A percentile compares a stretch with the other conserved stretches of the same genome.
Conservation (phyloP, 2,329 filamentous ascomycete species). For the Scytalidium lignicola region DNA sequence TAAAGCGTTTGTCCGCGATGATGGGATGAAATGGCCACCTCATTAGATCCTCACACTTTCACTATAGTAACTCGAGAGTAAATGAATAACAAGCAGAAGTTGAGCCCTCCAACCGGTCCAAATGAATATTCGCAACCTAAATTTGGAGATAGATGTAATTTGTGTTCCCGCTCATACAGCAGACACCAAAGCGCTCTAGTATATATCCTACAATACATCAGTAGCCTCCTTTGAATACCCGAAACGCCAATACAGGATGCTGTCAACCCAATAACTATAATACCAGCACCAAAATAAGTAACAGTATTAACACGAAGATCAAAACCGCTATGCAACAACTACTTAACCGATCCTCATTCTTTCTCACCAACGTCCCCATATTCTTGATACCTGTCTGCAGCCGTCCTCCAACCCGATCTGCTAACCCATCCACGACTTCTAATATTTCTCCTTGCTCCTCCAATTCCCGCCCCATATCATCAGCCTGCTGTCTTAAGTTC, state of each 20-base stretch:
- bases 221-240: neutral
- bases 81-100: neutral
- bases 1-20: neutral
- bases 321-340: conserved; percentile 88
- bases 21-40: neutral
- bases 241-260: neutral
- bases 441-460: conserved; percentile 93
- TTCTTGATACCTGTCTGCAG: conserved; percentile 82
- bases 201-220: neutral
- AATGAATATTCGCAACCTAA: too few relatives aligned
- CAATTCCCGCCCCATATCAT: conserved; percentile 92
- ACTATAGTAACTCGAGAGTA: neutral
- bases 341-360: conserved; percentile 84
- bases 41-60: neutral
- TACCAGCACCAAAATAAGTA: conserved; percentile 73
- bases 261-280: conserved; percentile 33
- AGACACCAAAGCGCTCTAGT: too few relatives aligned
- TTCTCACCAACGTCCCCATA: conserved; percentile 75
- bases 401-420: conserved; percentile 81
- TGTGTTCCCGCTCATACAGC: too few relatives aligned
- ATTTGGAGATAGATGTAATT: too few relatives aligned
- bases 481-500: conserved; percentile 81
- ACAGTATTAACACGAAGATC: conserved; percentile 80
- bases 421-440: conserved; percentile 75
- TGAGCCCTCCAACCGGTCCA: neutral